These are phyloP conservation scores for Talaromyces sp. DNA, from an alignment of 2,329 filamentous ascomycete genomes.

Conservation along the genomic window DNA sequence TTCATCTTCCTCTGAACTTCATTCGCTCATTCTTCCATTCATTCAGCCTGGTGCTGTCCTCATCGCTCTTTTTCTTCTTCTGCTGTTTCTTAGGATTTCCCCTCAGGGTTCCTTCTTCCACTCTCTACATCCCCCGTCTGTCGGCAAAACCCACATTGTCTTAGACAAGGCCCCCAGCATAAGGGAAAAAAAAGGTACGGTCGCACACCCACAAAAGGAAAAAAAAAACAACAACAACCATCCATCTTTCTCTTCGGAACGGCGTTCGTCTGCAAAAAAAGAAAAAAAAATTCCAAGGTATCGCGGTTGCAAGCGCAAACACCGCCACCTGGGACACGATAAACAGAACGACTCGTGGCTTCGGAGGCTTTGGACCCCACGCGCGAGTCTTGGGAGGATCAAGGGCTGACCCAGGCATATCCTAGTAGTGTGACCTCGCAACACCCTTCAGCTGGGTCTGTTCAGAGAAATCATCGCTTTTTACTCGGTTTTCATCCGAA, in stretches of 20 bases:
- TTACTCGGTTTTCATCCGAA: no score
- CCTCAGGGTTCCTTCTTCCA: conserved; percentile 2
- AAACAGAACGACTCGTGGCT: background rate
- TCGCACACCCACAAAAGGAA: conserved; percentile 1
- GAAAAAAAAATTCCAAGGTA: background rate
- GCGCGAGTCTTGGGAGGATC: conserved; percentile 9
- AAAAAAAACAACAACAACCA: conserved; percentile 5
- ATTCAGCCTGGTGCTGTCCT: conserved; percentile 31
- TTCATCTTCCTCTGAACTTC: conserved; percentile 14
- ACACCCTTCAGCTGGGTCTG: background rate
- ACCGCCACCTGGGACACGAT: background rate
- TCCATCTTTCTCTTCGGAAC: no score
- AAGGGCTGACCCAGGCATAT: conserved; percentile 11
- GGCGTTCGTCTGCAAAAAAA: background rate
- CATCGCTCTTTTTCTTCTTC: conserved; percentile 18
- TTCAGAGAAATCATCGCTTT: no score
- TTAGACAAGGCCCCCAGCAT: background rate
- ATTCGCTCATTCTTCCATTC: conserved; percentile 11
- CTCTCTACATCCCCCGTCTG: conserved; percentile 14
- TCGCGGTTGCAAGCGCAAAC: background rate
- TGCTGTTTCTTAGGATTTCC: conserved; percentile 8
- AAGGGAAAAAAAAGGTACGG: conserved; percentile 25
- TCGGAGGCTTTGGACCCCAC: conserved; percentile 13
- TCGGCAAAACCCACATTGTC: conserved; percentile 13
- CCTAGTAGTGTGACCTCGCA: conserved; percentile 7